Conservation (phyloP, 345 rosid genomes). For the Eucalyptus tenuipes region DNA sequence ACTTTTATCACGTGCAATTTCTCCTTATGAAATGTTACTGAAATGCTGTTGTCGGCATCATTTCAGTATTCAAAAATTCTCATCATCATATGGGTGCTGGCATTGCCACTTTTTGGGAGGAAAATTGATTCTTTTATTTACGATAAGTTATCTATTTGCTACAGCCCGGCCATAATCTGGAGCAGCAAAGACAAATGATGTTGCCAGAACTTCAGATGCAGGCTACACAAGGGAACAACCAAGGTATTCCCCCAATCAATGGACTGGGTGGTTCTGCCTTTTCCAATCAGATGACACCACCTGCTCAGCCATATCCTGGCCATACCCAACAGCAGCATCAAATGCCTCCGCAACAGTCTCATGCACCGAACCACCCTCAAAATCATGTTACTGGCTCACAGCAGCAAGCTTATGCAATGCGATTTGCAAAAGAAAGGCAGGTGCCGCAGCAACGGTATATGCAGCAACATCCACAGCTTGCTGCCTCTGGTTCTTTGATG, state of each 20-base stretch:
- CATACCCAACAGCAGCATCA: slow-evolving; percentile 77
- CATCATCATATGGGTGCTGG: neutral
- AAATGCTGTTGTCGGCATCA: neutral
- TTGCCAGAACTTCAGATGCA: slow-evolving; percentile 64
- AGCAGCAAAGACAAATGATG: slow-evolving; percentile 49
- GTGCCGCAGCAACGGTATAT: slow-evolving; percentile 53
- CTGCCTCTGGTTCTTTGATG: slow-evolving; percentile 45
- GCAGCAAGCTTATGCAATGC: slow-evolving; percentile 61
- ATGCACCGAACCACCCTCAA: slow-evolving; percentile 41
- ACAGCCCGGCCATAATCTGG: slow-evolving; percentile 38
- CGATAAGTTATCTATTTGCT: slow-evolving; percentile 3
- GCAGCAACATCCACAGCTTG: slow-evolving; percentile 60
- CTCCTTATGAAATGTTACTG: neutral
- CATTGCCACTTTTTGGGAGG: neutral
- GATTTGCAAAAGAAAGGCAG: slow-evolving; percentile 58
- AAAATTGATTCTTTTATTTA: neutral
- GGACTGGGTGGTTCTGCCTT: slow-evolving; percentile 62
- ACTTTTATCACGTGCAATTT: neutral
- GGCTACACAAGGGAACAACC: slow-evolving; percentile 56
- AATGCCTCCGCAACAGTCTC: slow-evolving; percentile 51
- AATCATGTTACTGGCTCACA: slow-evolving; percentile 54
- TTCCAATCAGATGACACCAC: slow-evolving; percentile 55
- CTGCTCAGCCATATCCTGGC: slow-evolving; percentile 54
- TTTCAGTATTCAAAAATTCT: neutral
- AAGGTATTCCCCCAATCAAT: slow-evolving; percentile 56